phyloP scores from a whole-genome alignment of 768 basidiomycete species.

The Lyophyllum semitale region DNA sequence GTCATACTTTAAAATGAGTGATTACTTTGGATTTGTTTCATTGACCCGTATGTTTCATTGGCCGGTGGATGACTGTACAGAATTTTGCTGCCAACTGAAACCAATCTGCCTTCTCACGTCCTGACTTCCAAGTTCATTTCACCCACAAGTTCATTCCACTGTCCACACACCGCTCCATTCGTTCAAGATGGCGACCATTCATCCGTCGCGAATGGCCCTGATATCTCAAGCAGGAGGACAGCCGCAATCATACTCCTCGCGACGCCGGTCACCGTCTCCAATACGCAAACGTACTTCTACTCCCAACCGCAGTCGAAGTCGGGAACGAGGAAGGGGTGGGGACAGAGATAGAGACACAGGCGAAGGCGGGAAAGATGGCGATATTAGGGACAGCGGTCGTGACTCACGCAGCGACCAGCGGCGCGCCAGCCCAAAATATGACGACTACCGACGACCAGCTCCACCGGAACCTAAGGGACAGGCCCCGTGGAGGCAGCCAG shows the following conservation, averaged over 20 bases:
- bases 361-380: no score
- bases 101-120: no score
- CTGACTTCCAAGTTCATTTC: no score
- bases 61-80: no score
- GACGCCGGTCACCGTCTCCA: constrained; percentile 41
- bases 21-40: no score
- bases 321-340: constrained; percentile 28
- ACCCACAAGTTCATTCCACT: not conserved
- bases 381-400: constrained; percentile 5
- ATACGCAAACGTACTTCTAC: constrained; percentile 36
- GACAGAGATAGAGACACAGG: constrained; percentile 23
- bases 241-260: constrained; percentile 2
- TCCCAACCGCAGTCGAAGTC: constrained; percentile 32
- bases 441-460: constrained; percentile 51
- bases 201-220: constrained; percentile 17
- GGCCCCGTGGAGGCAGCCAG: constrained; percentile 47
- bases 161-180: not conserved
- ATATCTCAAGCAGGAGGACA: constrained; percentile 13
- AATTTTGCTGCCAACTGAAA: no score
- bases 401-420: constrained; percentile 18
- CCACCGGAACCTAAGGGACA: constrained; percentile 34
- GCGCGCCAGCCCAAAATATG: constrained; percentile 61
- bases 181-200: constrained; percentile 15
- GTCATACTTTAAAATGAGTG: no score
- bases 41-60: no score